Evolutionary conservation across 2,329 filamentous ascomycete genomes (phyloP).

Genomic region (Cryoendolithus antarcticus): DNA sequence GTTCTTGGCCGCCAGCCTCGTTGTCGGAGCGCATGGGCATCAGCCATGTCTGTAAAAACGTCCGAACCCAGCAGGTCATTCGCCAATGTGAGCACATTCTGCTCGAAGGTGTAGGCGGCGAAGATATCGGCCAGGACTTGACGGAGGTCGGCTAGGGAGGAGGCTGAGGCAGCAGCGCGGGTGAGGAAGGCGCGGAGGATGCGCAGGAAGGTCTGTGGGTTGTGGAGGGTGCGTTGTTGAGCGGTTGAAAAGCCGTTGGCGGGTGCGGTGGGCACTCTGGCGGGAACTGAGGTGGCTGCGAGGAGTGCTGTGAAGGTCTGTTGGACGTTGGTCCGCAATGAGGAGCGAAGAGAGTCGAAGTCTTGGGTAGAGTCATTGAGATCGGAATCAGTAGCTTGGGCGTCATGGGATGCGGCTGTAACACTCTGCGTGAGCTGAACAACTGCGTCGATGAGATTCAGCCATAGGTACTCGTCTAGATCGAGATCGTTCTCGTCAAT

Average conservation of each 20-base stretch:
- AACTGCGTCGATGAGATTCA: conserved; percentile 52
- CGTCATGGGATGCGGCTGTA: neutral
- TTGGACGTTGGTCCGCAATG: conserved; percentile 71
- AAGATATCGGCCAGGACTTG: conserved; percentile 81
- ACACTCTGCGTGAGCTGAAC: conserved; percentile 36
- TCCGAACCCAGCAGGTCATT: conserved; percentile 81
- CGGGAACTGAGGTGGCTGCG: conserved; percentile 50
- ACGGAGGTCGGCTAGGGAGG: conserved; percentile 76
- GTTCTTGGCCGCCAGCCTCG: conserved; percentile 80
- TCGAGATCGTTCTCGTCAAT: conserved; percentile 46
- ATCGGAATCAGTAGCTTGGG: conserved; percentile 5
- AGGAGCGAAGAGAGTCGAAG: conserved; percentile 48
- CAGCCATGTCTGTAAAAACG: conserved; percentile 69
- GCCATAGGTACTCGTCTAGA: conserved; percentile 52
- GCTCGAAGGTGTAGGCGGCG: conserved; percentile 88
- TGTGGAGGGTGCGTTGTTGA: conserved; percentile 23
- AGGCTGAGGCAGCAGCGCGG: conserved; percentile 66
- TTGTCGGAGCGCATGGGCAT: conserved; percentile 62
- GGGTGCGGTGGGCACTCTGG: conserved; percentile 4
- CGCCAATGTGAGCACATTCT: conserved; percentile 72
- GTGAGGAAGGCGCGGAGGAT: conserved; percentile 82
- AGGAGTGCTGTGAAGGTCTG: conserved; percentile 81
- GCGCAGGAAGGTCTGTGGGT: conserved; percentile 65
- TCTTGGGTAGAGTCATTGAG: conserved; percentile 29
- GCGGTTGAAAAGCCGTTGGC: neutral